A percentile compares a stretch with the other conserved stretches of the same genome.
Conservation (phyloP, 257 asterid genomes). For the Solanum etuberosum region DNA sequence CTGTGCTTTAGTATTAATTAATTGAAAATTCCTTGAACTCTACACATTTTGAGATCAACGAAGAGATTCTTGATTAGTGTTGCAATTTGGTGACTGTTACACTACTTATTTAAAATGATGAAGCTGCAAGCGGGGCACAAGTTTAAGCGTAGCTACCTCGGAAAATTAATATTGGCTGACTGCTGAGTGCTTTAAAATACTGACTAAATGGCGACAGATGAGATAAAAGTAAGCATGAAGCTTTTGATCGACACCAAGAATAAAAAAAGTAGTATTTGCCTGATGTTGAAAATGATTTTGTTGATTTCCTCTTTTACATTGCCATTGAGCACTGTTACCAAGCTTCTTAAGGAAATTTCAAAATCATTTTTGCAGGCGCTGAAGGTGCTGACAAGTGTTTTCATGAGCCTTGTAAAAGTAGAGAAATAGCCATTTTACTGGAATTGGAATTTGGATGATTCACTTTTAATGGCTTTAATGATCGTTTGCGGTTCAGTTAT, state of each 20-base stretch:
- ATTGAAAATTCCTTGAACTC: no score
- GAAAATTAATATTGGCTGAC: no score
- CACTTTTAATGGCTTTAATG: no score
- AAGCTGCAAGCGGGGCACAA: not conserved
- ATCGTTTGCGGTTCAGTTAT: no score
- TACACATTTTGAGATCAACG: not conserved
- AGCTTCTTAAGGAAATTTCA: not conserved
- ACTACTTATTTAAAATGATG: not conserved
- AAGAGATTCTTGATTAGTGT: not conserved
- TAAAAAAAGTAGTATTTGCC: not conserved
- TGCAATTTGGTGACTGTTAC: not conserved
- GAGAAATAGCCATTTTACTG: no score
- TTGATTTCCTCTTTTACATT: conserved; percentile 7
- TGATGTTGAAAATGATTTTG: conserved; percentile 1
- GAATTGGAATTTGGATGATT: no score
- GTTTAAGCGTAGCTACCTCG: not conserved
- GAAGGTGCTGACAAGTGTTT: no score
- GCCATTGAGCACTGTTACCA: not conserved
- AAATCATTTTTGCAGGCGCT: no score
- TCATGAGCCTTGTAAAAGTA: no score
- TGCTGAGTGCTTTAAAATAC: no score
- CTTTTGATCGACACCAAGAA: not conserved
- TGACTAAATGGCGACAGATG: not conserved
- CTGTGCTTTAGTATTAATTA: no score
- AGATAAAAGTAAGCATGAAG: not conserved